These are phyloP conservation scores for Lophiostoma macrostomum DNA, from an alignment of 495 filamentous ascomycete species.

Conservation along the genomic window DNA sequence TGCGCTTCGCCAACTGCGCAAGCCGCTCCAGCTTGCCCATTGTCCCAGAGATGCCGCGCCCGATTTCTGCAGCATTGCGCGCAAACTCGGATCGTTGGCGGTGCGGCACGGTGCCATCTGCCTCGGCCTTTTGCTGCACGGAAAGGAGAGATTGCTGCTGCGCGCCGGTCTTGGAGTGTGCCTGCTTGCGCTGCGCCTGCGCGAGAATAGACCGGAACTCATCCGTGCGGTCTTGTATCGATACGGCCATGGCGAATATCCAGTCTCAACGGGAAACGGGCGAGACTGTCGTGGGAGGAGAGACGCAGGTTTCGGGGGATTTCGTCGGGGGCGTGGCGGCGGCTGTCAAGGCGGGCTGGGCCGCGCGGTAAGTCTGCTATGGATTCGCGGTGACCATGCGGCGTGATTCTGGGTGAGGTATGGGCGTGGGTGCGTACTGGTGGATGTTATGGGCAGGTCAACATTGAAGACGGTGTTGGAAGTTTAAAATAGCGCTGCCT, in stretches of 20 bases:
- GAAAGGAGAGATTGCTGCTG: conserved; percentile 80
- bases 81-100: conserved; percentile 76
- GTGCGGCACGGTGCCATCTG: conserved; percentile 56
- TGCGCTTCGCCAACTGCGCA: conserved; percentile 89
- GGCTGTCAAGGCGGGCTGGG: no score
- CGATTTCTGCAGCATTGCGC: conserved; percentile 82
- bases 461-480: no score
- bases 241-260: conserved; percentile 54
- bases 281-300: background rate
- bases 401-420: no score
- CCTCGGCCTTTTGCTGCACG: conserved; percentile 65
- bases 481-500: no score
- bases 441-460: no score
- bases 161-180: conserved; percentile 64
- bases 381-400: no score
- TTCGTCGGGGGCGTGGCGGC: no score
- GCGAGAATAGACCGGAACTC: conserved; percentile 89
- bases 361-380: no score
- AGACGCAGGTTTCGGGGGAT: background rate
- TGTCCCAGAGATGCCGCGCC: conserved; percentile 78
- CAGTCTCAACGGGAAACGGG: background rate
- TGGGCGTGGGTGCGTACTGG: no score
- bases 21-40: conserved; percentile 92
- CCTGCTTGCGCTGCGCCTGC: conserved; percentile 73
- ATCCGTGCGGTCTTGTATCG: conserved; percentile 93